Base-by-base conservation (phyloP, 2,329 filamentous ascomycete genomes). In the Thyridium curvatum region DNA sequence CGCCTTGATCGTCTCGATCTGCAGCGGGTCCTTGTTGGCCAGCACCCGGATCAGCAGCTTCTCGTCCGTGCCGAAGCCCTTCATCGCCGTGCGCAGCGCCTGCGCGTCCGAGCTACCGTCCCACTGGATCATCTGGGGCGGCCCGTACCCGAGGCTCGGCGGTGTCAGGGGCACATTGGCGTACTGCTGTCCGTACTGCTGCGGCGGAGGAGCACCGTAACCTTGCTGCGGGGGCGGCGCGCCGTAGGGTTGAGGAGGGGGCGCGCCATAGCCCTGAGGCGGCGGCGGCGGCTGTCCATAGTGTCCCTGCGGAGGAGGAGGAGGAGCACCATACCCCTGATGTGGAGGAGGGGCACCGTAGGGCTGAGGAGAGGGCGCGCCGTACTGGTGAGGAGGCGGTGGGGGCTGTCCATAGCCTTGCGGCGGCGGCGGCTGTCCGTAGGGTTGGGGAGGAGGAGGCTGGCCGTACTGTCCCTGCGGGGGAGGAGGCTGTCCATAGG, bases 41-140 rank as follows among this genome's bases (percentile, higher is more conserved):
- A 97, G 67, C 3, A 82, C 66, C 3, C 69, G 66, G 46, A 94
- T 90, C 13, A 97, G 66, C 0, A 74, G 61, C 52, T 80, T 83
- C 59, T 96, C 90, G 52, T 97, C 80, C 0, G 90, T 96, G 28
- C 90, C 91, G 45, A 95, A 86, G 0, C 59, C 89, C 61, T 94
- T 95, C 88, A 96, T 95, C 3, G 91, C 87, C 49, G 75, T 75
- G 38, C 87, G 79, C 16, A 94, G 68, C 4, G 71, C 76, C 41
- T 88, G 77, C 0, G 87, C 84, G 50, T 93, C 81, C 12, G 69
- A 65, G 3, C 66, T 71, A 35, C 79, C 82, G 46, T 94, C 81
- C 70, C 73, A 82, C 21, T 77, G 71, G 32, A 86, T 84, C 34
- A 77, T 68, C 52, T 86, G 84, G 12, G 79, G 77, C 0, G 83